These are phyloP conservation scores for Fomitiporia mediterranea DNA, from an alignment of 1,284 basidiomycete genomes.

Conservation along the genomic window DNA sequence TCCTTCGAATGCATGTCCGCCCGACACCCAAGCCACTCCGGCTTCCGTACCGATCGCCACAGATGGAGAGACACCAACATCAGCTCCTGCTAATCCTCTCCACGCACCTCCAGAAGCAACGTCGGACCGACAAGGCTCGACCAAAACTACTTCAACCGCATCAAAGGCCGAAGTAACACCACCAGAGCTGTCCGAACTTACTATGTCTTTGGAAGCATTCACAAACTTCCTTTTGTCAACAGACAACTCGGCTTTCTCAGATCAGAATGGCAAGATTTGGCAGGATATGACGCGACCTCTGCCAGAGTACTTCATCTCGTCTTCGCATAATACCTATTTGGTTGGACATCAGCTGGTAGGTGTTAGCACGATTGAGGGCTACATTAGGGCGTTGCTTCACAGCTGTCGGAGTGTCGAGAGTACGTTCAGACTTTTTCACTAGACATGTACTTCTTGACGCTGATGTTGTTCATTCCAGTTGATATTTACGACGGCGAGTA, in stretches of 20 bases:
- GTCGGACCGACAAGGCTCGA: conserved; percentile 28
- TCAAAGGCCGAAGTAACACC: conserved; percentile 25
- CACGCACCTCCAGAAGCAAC: conserved; percentile 17
- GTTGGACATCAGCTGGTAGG: conserved; percentile 93
- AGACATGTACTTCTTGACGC: not conserved
- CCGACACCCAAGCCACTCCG: conserved; percentile 16
- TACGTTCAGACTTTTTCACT: conserved; percentile 37
- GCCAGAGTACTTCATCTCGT: conserved; percentile 87
- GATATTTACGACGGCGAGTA: conserved; percentile 90
- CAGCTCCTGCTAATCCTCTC: conserved; percentile 2
- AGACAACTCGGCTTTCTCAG: conserved; percentile 56
- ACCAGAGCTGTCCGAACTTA: conserved; percentile 18
- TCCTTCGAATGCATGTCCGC: not conserved
- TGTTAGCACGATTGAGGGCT: conserved; percentile 92
- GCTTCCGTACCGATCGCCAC: conserved; percentile 5
- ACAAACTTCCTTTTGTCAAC: conserved; percentile 70
- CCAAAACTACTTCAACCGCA: conserved; percentile 22
- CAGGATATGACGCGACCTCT: conserved; percentile 81
- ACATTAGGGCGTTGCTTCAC: conserved; percentile 87
- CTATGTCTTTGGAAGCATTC: conserved; percentile 59
- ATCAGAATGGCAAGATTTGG: conserved; percentile 38
- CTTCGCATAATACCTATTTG: conserved; percentile 97
- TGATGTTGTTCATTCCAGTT: conserved; percentile 45
- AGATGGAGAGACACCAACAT: not conserved
- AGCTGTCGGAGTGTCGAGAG: conserved; percentile 91